A percentile compares a stretch with the other conserved stretches of the same genome.
These are phyloP conservation scores for Tetracladium maxilliforme DNA, from an alignment of 2,329 filamentous ascomycete genomes.

Conservation along the genomic window DNA sequence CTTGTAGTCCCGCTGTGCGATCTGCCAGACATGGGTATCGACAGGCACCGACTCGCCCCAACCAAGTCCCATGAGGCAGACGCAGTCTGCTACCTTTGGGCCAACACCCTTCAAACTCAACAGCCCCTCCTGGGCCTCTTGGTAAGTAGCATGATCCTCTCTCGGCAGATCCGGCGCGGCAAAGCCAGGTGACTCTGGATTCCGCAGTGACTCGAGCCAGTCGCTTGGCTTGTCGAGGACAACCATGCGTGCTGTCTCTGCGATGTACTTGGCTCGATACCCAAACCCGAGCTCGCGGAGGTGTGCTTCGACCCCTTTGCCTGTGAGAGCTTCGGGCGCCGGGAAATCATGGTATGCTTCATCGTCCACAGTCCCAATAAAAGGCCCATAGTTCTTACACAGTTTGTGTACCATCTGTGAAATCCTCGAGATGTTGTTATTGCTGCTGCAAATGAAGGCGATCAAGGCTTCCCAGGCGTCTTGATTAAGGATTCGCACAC, in stretches of 20 bases:
- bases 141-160: constrained; percentile 35
- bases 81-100: constrained; percentile 93
- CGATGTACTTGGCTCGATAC: constrained; percentile 86
- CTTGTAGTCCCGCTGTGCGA: constrained; percentile 88
- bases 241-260: constrained; percentile 68
- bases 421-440: constrained; percentile 94
- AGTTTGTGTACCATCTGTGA: constrained; percentile 91
- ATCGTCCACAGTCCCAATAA: constrained; percentile 56
- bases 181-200: constrained; percentile 56
- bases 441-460: constrained; percentile 95
- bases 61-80: constrained; percentile 88
- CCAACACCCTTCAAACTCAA: constrained; percentile 76
- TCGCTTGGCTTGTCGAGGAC: constrained; percentile 46
- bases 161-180: constrained; percentile 29
- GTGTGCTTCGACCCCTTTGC: constrained; percentile 60
- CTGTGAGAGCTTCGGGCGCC: constrained; percentile 55
- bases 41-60: constrained; percentile 94
- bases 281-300: constrained; percentile 81
- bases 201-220: constrained; percentile 69
- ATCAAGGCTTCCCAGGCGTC: constrained; percentile 92
- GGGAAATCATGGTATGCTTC: constrained; percentile 82
- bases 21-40: constrained; percentile 98
- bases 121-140: constrained; percentile 74
- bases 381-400: constrained; percentile 69
- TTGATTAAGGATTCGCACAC: constrained; percentile 83